phyloP scores from a whole-genome alignment of 768 basidiomycete genomes.

The Mycena latifolia region DNA sequence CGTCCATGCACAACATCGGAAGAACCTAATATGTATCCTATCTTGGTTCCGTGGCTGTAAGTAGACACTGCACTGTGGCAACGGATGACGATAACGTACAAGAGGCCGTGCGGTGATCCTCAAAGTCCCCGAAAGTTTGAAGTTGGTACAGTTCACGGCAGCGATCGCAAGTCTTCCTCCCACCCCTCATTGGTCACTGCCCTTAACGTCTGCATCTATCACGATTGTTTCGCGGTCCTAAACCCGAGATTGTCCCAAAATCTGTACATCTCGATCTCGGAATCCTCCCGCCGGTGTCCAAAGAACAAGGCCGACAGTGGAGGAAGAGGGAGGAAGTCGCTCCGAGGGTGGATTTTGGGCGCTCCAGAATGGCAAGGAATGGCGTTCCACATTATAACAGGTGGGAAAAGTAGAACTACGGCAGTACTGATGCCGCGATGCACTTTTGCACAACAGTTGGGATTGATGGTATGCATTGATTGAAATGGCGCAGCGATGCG shows the following conservation, averaged over 20 bases:
- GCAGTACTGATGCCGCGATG: conserved; percentile 23
- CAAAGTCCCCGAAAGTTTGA: conserved; percentile 17
- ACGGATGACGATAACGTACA: conserved; percentile 32
- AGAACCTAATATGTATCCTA: conserved; percentile 30
- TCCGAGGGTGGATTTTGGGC: conserved; percentile 7
- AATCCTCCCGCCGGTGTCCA: conserved; percentile 18
- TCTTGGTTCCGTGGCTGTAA: conserved; percentile 32
- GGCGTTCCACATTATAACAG: conserved; percentile 8
- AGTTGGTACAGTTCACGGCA: conserved; percentile 27
- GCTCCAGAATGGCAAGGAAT: conserved; percentile 14
- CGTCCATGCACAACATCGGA: conserved; percentile 27
- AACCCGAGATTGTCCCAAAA: conserved; percentile 2
- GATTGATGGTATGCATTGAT: conserved; percentile 9
- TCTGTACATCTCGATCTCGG: neutral
- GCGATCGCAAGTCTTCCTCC: conserved; percentile 14
- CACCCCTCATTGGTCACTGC: conserved; percentile 34
- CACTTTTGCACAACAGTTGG: conserved; percentile 17
- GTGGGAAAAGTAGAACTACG: conserved; percentile 18
- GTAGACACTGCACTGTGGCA: conserved; percentile 29
- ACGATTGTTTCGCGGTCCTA: conserved; percentile 1
- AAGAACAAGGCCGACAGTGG: conserved; percentile 8
- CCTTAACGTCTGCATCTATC: conserved; percentile 30
- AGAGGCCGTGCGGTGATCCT: conserved; percentile 30
- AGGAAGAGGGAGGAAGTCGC: neutral
- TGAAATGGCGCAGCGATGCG: neutral